A percentile compares a stretch with the other conserved stretches of the same genome.
These are phyloP conservation scores for Vitis amurensis DNA, from an alignment of 164 flowering plant genomes.

Conservation along the genomic window DNA sequence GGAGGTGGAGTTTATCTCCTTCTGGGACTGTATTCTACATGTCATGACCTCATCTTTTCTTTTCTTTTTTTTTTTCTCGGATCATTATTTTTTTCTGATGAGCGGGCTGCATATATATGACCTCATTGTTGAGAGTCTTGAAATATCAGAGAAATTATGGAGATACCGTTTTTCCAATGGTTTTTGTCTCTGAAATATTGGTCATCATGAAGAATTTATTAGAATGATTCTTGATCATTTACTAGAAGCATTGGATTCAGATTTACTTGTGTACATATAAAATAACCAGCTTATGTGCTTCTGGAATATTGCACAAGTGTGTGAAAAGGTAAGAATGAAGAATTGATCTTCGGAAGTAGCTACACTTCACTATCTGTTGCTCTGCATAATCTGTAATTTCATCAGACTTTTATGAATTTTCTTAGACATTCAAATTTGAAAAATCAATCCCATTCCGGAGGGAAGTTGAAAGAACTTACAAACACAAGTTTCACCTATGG, in stretches of 20 bases:
- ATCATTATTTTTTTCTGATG: too few species aligned
- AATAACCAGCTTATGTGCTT: too few species aligned
- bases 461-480: background rate
- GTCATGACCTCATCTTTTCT: too few species aligned
- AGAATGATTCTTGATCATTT: background rate
- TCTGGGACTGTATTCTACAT: too few species aligned
- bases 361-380: background rate
- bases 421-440: background rate
- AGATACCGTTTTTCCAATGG: background rate
- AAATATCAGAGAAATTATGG: too few species aligned
- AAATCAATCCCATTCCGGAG: background rate
- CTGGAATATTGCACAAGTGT: background rate
- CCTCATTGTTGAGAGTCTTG: too few species aligned
- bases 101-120: too few species aligned
- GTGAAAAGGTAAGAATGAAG: background rate
- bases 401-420: background rate
- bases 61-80: too few species aligned
- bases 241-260: background rate
- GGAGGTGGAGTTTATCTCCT: too few species aligned
- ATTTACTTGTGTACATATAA: background rate
- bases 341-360: background rate
- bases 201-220: background rate
- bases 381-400: background rate
- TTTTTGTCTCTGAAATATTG: background rate
- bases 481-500: background rate